These are phyloP conservation scores for Ramalina peruviana DNA, from an alignment of 495 filamentous ascomycete species.

Conservation along the genomic window DNA sequence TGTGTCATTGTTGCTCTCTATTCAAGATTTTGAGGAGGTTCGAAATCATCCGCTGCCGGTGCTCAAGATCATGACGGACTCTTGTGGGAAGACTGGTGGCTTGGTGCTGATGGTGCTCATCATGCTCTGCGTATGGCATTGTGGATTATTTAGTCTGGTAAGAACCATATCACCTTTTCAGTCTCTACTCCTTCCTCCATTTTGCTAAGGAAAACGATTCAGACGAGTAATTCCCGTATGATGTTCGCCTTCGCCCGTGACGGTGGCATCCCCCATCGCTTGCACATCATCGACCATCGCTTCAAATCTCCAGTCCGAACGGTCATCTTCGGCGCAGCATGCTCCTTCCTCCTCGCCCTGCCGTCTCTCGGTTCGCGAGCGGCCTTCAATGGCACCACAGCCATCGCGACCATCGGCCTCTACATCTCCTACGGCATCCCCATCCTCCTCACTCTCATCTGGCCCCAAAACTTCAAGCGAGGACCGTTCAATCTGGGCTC, in stretches of 20 bases:
- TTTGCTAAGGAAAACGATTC: too few species aligned
- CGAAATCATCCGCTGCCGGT: slow-evolving; percentile 34
- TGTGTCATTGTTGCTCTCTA: slow-evolving; percentile 39
- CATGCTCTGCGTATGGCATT: slow-evolving; percentile 48
- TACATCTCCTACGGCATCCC: slow-evolving; percentile 52
- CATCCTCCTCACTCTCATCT: slow-evolving; percentile 41
- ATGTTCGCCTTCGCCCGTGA: slow-evolving; percentile 49
- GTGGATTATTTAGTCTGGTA: slow-evolving; percentile 39
- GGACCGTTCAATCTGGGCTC: slow-evolving; percentile 44
- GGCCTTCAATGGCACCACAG: slow-evolving; percentile 45
- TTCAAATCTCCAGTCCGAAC: slow-evolving; percentile 30
- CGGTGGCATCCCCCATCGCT: slow-evolving; percentile 26
- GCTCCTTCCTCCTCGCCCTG: slow-evolving; percentile 45
- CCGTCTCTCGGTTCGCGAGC: slow-evolving; percentile 44
- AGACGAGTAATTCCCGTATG: slow-evolving; percentile 36
- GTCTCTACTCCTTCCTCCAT: background rate
- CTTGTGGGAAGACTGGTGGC: slow-evolving; percentile 37
- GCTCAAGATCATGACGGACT: slow-evolving; percentile 40
- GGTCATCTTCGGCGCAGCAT: slow-evolving; percentile 38
- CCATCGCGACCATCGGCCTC: slow-evolving; percentile 50
- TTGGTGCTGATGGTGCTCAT: slow-evolving; percentile 39
- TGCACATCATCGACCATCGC: slow-evolving; percentile 20
- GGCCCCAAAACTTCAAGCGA: slow-evolving; percentile 26
- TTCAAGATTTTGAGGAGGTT: slow-evolving; percentile 35
- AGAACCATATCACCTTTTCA: background rate